Evolutionary conservation across 106 monocot species (phyloP).

Genomic region (Gastrodia elata): DNA sequence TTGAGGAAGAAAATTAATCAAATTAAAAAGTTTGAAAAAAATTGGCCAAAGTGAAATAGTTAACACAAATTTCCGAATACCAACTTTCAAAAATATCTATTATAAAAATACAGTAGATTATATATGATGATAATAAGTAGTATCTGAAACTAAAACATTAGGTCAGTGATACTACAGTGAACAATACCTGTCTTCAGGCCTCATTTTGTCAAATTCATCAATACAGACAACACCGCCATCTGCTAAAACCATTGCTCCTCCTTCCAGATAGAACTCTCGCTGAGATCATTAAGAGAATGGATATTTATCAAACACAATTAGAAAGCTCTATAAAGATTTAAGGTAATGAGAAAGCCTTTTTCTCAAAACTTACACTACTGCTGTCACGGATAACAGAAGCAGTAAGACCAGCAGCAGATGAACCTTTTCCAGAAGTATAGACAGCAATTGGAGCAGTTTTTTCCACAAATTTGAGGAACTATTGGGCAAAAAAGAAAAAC

Average conservation of each 20-base stretch:
- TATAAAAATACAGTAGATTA: too few species aligned
- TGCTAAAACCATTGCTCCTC: slow-evolving; percentile 99
- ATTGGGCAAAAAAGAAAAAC: slow-evolving; percentile 5
- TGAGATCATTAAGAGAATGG: slow-evolving; percentile 19
- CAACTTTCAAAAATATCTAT: too few species aligned
- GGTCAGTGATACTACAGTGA: not conserved
- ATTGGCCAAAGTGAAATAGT: too few species aligned
- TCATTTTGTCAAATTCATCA: slow-evolving; percentile 99
- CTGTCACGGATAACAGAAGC: slow-evolving; percentile 93
- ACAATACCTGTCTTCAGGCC: slow-evolving; percentile 84
- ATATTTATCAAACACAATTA: too few species aligned
- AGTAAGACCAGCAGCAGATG: slow-evolving; percentile 97
- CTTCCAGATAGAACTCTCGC: slow-evolving; percentile 99
- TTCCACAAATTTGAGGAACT: slow-evolving; percentile 99
- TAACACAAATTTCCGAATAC: too few species aligned
- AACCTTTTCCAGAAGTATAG: slow-evolving; percentile 98
- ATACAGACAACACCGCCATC: slow-evolving; percentile 99
- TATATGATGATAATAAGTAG: too few species aligned
- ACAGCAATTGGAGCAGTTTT: slow-evolving; percentile 96
- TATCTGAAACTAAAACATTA: not conserved
- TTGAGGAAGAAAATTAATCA: too few species aligned
- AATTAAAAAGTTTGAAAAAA: too few species aligned
- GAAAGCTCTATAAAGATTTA: not conserved
- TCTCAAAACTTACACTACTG: slow-evolving; percentile 60
- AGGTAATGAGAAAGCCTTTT: not conserved